A percentile compares a stretch with the other conserved stretches of the same genome.
phyloP scores from a whole-genome alignment of 495 filamentous ascomycete species.

The Talaromyces proteolyticus region DNA sequence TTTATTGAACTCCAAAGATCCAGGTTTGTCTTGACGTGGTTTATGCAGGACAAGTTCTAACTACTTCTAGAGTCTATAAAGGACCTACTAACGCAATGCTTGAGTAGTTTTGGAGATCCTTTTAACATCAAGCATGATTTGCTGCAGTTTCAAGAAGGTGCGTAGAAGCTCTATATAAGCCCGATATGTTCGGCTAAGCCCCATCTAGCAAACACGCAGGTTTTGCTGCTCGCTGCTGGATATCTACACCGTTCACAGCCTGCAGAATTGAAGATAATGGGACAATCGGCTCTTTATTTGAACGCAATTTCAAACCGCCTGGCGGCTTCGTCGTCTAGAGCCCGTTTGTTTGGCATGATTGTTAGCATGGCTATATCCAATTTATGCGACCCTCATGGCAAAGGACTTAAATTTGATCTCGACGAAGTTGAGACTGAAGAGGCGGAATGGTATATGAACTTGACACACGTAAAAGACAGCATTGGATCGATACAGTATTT shows the following conservation, averaged over 20 bases:
- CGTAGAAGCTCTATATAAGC: constrained; percentile 8
- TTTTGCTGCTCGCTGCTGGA: constrained; percentile 71
- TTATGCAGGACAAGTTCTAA: constrained; percentile 12
- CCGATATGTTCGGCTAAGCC: constrained; percentile 16
- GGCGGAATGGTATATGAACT: constrained; percentile 67
- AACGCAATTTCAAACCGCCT: constrained; percentile 82
- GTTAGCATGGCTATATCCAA: constrained; percentile 76
- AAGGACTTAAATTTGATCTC: constrained; percentile 74
- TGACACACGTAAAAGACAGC: constrained; percentile 58
- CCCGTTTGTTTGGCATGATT: constrained; percentile 84
- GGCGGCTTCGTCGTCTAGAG: constrained; percentile 63
- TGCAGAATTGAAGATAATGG: constrained; percentile 52
- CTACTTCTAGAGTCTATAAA: constrained; percentile 35
- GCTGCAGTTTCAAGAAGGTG: constrained; percentile 80
- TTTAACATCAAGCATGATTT: constrained; percentile 82
- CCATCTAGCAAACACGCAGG: constrained; percentile 65
- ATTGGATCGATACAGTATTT: constrained; percentile 55
- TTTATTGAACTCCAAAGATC: constrained; percentile 48
- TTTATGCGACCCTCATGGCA: constrained; percentile 69
- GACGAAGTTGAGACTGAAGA: constrained; percentile 71
- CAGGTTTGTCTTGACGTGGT: constrained; percentile 26
- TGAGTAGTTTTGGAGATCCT: constrained; percentile 75
- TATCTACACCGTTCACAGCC: constrained; percentile 61
- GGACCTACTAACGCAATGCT: constrained; percentile 55
- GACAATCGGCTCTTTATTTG: constrained; percentile 66